Percentiles rank a stretch among this genome's conserved stretches.
Conservation (phyloP, 2,329 filamentous ascomycete genomes). For the Salinomyces thailandicus region DNA sequence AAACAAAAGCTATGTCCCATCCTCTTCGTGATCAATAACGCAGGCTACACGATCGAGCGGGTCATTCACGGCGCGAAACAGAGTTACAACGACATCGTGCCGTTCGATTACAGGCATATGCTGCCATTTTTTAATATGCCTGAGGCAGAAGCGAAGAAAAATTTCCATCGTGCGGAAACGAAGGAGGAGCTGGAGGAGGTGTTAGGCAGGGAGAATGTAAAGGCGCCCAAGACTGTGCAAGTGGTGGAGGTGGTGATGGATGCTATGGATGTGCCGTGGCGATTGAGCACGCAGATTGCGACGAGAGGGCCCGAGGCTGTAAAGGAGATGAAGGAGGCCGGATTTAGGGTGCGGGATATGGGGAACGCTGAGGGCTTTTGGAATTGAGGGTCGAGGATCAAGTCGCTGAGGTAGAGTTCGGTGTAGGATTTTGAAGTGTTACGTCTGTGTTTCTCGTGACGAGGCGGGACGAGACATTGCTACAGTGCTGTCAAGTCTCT, state of each 20-base stretch:
- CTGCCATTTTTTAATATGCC: slow-evolving; percentile 32
- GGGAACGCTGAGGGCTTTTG: slow-evolving; percentile 8
- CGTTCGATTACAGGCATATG: slow-evolving; percentile 30
- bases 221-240: slow-evolving; percentile 25
- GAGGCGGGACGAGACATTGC: no score
- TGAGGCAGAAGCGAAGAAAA: slow-evolving; percentile 15
- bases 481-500: no score
- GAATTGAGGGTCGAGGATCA: no score
- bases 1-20: slow-evolving; percentile 25
- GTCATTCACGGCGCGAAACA: slow-evolving; percentile 39
- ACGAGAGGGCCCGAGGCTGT: slow-evolving; percentile 25
- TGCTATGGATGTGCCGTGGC: slow-evolving; percentile 30
- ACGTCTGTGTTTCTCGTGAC: no score
- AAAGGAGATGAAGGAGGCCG: slow-evolving; percentile 29
- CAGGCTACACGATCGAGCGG: slow-evolving; percentile 39
- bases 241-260: slow-evolving; percentile 35
- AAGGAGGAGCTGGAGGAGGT: slow-evolving; percentile 30
- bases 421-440: no score
- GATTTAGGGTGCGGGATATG: slow-evolving; percentile 24
- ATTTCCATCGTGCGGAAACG: slow-evolving; percentile 29
- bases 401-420: no score
- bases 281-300: slow-evolving; percentile 26
- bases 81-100: slow-evolving; percentile 43
- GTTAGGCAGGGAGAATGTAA: slow-evolving; percentile 22
- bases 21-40: slow-evolving; percentile 38